Percentiles rank a stretch among this genome's conserved stretches.
phyloP scores from a whole-genome alignment of 2,329 filamentous ascomycete genomes.

The Trichoderma koningiopsis region DNA sequence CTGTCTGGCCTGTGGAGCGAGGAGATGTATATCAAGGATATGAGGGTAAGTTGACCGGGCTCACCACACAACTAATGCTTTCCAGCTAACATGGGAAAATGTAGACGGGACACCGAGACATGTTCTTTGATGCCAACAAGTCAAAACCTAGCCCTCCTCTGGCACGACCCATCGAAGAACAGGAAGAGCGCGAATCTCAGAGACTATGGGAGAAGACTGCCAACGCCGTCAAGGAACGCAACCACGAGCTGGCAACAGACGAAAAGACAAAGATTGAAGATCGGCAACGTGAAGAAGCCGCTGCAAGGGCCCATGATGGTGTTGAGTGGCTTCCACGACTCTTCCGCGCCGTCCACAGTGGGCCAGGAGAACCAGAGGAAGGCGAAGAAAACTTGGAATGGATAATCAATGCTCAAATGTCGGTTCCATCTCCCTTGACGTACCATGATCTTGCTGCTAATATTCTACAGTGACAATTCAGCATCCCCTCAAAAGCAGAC shows the following conservation, averaged over 20 bases:
- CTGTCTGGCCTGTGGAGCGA: constrained; percentile 91
- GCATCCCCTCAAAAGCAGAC: constrained; percentile 68
- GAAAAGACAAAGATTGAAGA: constrained; percentile 98
- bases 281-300: constrained; percentile 84
- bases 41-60: constrained; percentile 60
- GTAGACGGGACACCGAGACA: constrained; percentile 83
- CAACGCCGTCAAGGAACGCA: constrained; percentile 77
- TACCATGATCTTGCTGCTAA: background rate
- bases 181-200: constrained; percentile 88
- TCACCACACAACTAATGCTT: background rate
- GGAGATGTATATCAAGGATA: constrained; percentile 89
- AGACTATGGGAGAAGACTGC: constrained; percentile 81
- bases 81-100: background rate
- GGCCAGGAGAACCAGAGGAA: constrained; percentile 70
- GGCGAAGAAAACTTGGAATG: constrained; percentile 90
- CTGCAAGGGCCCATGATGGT: constrained; percentile 73
- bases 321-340: constrained; percentile 86
- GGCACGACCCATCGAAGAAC: constrained; percentile 78
- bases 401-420: constrained; percentile 90
- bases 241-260: constrained; percentile 87
- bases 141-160: constrained; percentile 75
- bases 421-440: constrained; percentile 34
- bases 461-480: constrained; percentile 36
- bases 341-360: constrained; percentile 75
- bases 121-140: constrained; percentile 83